Percentiles rank a stretch among this genome's conserved stretches.
These are phyloP conservation scores for Aspergillus viridinutans DNA, from an alignment of 2,329 filamentous ascomycete species.

Conservation along the genomic window DNA sequence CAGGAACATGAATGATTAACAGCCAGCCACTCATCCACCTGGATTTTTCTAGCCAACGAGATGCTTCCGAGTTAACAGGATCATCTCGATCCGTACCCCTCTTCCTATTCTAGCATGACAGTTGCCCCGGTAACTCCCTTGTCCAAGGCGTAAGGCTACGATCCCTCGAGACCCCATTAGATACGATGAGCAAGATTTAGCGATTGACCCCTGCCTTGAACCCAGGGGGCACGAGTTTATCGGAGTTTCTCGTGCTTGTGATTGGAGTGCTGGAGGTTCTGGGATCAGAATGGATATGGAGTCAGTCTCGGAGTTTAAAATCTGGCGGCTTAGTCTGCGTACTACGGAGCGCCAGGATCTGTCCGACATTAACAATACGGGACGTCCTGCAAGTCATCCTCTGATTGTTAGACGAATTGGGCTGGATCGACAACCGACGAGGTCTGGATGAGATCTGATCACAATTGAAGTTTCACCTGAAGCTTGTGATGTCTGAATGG, in stretches of 20 bases:
- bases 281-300: not conserved
- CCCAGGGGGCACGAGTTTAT: not conserved
- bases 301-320: not conserved
- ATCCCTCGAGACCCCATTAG: not conserved
- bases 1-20: not conserved
- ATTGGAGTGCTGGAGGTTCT: not conserved
- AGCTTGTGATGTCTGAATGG: not conserved
- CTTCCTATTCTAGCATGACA: not conserved
- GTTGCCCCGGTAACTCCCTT: constrained; percentile 23
- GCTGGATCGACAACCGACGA: not conserved
- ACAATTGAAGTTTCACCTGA: not conserved
- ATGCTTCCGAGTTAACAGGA: not conserved
- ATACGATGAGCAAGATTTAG: not conserved
- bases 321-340: not conserved
- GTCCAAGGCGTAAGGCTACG: not conserved
- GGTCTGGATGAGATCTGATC: not conserved
- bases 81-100: constrained; percentile 1
- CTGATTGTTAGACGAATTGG: not conserved
- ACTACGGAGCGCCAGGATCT: not conserved
- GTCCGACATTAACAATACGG: not conserved
- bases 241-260: not conserved
- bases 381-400: not conserved
- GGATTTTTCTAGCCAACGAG: constrained; percentile 1
- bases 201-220: not conserved
- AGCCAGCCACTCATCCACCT: constrained; percentile 2